Percentiles rank a stretch among this genome's conserved stretches.
These are phyloP conservation scores for Mortierella sp. DNA, from an alignment of 371 early-diverging fungal species.

Conservation along the genomic window DNA sequence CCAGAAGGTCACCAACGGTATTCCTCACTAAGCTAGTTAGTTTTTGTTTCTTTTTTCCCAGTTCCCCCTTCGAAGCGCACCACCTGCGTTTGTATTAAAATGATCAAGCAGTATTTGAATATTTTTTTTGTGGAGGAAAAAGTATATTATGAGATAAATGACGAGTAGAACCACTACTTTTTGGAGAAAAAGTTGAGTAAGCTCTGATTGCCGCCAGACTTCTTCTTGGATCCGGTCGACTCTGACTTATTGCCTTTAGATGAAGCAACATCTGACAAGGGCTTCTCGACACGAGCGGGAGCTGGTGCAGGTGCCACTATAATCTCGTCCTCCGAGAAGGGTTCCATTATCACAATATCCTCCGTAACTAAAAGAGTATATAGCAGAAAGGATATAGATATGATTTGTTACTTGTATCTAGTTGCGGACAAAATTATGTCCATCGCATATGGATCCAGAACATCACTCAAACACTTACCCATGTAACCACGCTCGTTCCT, in stretches of 20 bases:
- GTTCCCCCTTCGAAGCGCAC: neutral
- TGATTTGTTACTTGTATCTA: too few relatives aligned
- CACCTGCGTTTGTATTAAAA: slow-evolving; percentile 2
- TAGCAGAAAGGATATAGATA: neutral
- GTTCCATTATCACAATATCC: slow-evolving; percentile 44
- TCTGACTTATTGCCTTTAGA: slow-evolving; percentile 10
- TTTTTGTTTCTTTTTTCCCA: neutral
- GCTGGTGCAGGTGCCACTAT: slow-evolving; percentile 27
- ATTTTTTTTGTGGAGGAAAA: too few relatives aligned
- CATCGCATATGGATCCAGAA: neutral
- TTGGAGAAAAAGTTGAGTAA: slow-evolving; percentile 56
- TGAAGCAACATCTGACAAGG: neutral
- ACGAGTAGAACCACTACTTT: slow-evolving; percentile 7
- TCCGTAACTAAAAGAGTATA: slow-evolving; percentile 37
- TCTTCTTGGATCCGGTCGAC: slow-evolving; percentile 35
- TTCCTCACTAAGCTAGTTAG: slow-evolving; percentile 39
- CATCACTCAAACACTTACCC: slow-evolving; percentile 42
- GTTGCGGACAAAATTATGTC: neutral
- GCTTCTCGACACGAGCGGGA: slow-evolving; percentile 10
- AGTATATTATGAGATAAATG: neutral
- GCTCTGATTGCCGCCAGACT: slow-evolving; percentile 53
- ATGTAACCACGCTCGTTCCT: slow-evolving; percentile 65
- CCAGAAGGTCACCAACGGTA: slow-evolving; percentile 94
- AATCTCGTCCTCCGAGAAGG: slow-evolving; percentile 52
- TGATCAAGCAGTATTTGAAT: neutral